Base-by-base conservation (phyloP, 1,139 yeast species). In the Kodamaea ohmeri region DNA sequence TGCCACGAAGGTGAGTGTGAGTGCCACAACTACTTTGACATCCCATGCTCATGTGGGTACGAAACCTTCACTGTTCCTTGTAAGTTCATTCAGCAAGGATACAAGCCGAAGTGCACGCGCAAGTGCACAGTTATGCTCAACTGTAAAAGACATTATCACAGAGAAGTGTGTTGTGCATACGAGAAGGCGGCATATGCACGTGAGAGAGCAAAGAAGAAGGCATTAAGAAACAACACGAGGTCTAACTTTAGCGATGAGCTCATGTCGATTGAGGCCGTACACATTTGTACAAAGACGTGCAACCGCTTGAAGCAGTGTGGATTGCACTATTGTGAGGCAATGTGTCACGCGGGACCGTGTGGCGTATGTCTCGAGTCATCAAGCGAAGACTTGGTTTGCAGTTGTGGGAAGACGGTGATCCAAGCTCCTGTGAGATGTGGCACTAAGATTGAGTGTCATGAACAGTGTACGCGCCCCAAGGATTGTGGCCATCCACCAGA, bases 361-460 rank as follows among this genome's bases (percentile, higher is more conserved):
- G 80, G 81, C 2, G 83, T 90, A 7, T 89, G 97, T 56, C 59
- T 86, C 36, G 96, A 88, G 51, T 84, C 95, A 4, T 75, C 88
- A 9, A 78, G 80, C 37, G 92, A 86, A 21, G 97, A 89, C 55
- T 65, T 87, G 49, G 73, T 80, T 2, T 89, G 97, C 55, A 74
- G 84, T 40, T 89, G 97, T 66, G 96, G 97, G 1, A 71, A 75
- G 42, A 89, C 97, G 0, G 71, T 83, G 3, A 67, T 88, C 7
- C 74, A 74, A 36, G 96, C 96, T 0, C 97, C 97, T 0, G 89
- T 88, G 8, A 70, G 96, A 48, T 89, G 97, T 63, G 97, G 97
- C 9, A 78, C 92, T 0, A 68, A 63, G 34, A 57, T 80, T 21
- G 84, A 92, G 5, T 89, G 97, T 62, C 70, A 66, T 21, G 74